A percentile compares a stretch with the other conserved stretches of the same genome.
Conservation (phyloP, 306 rosid genomes). For the Cercis canadensis region DNA sequence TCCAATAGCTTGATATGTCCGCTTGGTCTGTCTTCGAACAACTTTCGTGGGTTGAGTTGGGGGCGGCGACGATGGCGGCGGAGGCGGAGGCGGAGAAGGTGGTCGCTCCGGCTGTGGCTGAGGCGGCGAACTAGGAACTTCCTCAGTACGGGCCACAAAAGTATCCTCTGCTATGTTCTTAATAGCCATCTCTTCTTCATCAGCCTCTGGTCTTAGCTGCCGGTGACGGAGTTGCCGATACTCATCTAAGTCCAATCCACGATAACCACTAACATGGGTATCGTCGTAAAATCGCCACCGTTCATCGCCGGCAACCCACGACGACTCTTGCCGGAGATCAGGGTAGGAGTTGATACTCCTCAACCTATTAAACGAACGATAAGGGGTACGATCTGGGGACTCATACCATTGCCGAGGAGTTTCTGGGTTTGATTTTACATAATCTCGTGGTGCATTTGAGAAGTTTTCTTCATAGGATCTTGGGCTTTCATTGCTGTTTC, state of each 20-base stretch:
- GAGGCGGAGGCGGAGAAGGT: slow-evolving; percentile 20
- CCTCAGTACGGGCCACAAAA: slow-evolving; percentile 40
- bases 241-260: slow-evolving; percentile 40
- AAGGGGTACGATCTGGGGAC: slow-evolving; percentile 52
- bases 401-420: slow-evolving; percentile 60
- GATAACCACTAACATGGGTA: slow-evolving; percentile 48
- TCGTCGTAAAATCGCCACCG: slow-evolving; percentile 75
- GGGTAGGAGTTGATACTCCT: slow-evolving; percentile 88
- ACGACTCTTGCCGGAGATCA: slow-evolving; percentile 78
- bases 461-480: slow-evolving; percentile 42
- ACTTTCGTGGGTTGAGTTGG: background rate
- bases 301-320: slow-evolving; percentile 54
- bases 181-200: slow-evolving; percentile 32
- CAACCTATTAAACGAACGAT: slow-evolving; percentile 42
- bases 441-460: slow-evolving; percentile 30
- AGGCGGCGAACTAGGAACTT: slow-evolving; percentile 30
- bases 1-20: slow-evolving; percentile 41
- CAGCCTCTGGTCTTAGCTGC: slow-evolving; percentile 30
- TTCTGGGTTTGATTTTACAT: slow-evolving; percentile 46
- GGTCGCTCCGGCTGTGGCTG: background rate
- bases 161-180: slow-evolving; percentile 48
- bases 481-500: slow-evolving; percentile 41
- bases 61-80: slow-evolving; percentile 29
- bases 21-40: slow-evolving; percentile 41
- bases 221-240: slow-evolving; percentile 40